Percentiles rank a stretch among this genome's conserved stretches.
Conservation (phyloP, 805 yeast species). For the Saccharomycopsis fodiens region DNA sequence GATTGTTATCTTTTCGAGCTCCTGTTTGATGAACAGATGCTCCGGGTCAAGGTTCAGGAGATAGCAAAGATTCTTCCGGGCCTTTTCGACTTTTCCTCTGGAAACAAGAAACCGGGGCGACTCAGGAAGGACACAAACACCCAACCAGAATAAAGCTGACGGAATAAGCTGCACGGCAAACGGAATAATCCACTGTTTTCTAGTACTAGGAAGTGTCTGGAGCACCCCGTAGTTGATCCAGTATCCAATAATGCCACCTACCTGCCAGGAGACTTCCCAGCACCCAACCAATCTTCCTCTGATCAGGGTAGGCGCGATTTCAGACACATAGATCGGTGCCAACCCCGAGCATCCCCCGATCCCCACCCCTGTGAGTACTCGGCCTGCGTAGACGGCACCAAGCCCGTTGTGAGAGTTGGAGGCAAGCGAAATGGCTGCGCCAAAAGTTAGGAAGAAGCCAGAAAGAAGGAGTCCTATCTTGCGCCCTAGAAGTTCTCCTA, state of each 20-base stretch:
- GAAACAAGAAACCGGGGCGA: constrained; percentile 40
- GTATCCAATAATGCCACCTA: background rate
- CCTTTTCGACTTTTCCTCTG: constrained; percentile 11
- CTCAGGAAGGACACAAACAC: constrained; percentile 31
- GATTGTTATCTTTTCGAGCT: background rate
- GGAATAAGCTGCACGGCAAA: background rate
- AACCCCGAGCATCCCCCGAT: constrained; percentile 45
- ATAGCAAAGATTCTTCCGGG: background rate
- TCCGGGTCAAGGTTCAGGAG: background rate
- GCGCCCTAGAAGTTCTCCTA: constrained; percentile 35
- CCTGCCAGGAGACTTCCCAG: background rate
- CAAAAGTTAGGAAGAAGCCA: constrained; percentile 35
- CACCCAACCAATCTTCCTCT: constrained; percentile 28
- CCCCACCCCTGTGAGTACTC: constrained; percentile 46
- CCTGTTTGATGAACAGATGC: background rate
- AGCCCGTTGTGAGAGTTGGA: constrained; percentile 33
- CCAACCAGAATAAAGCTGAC: constrained; percentile 4
- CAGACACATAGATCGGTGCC: constrained; percentile 41
- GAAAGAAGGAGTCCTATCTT: constrained; percentile 32
- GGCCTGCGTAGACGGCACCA: constrained; percentile 37
- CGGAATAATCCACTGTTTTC: background rate
- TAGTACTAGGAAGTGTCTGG: background rate
- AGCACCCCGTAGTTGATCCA: background rate
- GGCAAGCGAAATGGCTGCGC: constrained; percentile 34
- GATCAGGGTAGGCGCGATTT: constrained; percentile 36